These are phyloP conservation scores for Eucommia ulmoides DNA, from an alignment of 257 asterid genomes.

Conservation along the genomic window DNA sequence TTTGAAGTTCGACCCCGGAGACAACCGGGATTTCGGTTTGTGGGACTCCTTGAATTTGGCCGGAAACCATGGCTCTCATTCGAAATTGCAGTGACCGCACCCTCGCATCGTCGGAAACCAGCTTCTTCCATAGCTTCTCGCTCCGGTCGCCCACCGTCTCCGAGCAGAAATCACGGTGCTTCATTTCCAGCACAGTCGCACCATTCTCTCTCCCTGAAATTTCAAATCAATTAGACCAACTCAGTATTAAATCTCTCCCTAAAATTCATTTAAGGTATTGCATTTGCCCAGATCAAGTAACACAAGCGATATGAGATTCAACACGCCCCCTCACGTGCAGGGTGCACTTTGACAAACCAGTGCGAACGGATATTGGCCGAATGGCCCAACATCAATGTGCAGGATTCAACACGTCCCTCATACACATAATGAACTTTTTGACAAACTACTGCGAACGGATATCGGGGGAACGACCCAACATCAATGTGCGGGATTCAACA, in stretches of 20 bases:
- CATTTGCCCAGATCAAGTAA: too few relatives aligned
- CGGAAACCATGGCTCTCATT: constrained; percentile 22
- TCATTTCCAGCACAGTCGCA: constrained; percentile 63
- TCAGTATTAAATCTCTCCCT: background rate
- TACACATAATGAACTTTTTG: too few relatives aligned
- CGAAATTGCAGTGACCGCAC: constrained; percentile 49
- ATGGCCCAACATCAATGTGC: background rate
- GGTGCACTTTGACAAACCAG: too few relatives aligned
- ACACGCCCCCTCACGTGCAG: too few relatives aligned
- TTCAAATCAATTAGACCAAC: background rate
- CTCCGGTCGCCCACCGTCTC: constrained; percentile 19
- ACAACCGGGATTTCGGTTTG: constrained; percentile 38
- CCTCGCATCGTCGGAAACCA: constrained; percentile 30
- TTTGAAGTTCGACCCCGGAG: constrained; percentile 58
- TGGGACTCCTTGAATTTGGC: constrained; percentile 19
- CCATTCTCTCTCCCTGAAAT: constrained; percentile 51
- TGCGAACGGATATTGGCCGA: background rate
- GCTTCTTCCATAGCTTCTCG: constrained; percentile 18
- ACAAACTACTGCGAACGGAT: too few relatives aligned
- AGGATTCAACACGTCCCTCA: background rate
- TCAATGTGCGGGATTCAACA: too few relatives aligned
- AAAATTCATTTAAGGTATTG: background rate
- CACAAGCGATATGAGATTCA: too few relatives aligned
- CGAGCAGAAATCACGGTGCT: constrained; percentile 38
- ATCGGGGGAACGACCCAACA: too few relatives aligned